Evolutionary conservation across 345 rosid genomes (phyloP).

Genomic region (Citrus sp.): DNA sequence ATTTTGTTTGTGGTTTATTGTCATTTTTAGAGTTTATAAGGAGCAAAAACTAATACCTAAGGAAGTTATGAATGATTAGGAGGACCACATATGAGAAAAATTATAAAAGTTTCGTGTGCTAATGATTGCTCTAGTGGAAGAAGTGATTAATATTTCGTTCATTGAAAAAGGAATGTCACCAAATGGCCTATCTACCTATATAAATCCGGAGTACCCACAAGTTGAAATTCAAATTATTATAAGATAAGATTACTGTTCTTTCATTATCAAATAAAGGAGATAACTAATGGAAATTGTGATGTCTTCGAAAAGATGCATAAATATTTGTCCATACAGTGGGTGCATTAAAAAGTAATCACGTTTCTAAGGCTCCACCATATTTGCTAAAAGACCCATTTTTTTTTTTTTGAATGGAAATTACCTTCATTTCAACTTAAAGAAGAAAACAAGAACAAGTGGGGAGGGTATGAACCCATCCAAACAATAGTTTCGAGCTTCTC

Average conservation of each 20-base stretch:
- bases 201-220: background rate
- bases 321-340: background rate
- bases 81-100: background rate
- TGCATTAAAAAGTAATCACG: background rate
- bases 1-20: background rate
- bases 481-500: too few species aligned
- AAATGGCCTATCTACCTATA: background rate
- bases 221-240: background rate
- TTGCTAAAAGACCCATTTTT: background rate
- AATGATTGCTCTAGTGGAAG: background rate
- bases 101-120: background rate
- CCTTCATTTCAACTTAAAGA: too few species aligned
- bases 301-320: background rate
- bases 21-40: background rate
- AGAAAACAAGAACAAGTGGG: too few species aligned
- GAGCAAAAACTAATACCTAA: background rate
- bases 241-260: background rate
- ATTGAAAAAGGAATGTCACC: conserved; percentile 12
- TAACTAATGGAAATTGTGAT: too few species aligned
- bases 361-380: background rate
- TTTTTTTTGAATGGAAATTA: too few species aligned
- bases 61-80: background rate
- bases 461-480: too few species aligned
- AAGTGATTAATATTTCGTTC: background rate
- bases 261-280: background rate